A percentile compares a stretch with the other conserved stretches of the same genome.
phyloP scores from a whole-genome alignment of 306 rosid genomes.

The Betula pendula region DNA sequence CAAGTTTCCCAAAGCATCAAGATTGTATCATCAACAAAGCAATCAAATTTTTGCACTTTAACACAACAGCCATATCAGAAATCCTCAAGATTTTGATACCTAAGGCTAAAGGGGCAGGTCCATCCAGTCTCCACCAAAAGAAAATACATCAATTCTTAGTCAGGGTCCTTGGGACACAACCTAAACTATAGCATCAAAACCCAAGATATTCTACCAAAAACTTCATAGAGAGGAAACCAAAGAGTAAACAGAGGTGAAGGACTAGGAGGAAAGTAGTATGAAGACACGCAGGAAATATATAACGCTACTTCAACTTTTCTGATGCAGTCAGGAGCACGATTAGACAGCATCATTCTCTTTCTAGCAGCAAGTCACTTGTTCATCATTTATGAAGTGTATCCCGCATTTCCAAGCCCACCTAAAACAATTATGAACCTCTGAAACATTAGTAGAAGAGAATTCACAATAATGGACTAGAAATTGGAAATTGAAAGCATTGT shows the following conservation, averaged over 20 bases:
- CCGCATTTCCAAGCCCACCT: constrained; percentile 48
- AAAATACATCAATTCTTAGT: constrained; percentile 34
- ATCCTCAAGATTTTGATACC: constrained; percentile 46
- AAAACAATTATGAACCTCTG: constrained; percentile 32
- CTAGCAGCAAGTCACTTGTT: constrained; percentile 35
- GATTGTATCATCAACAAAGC: constrained; percentile 28
- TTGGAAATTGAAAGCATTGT: constrained; percentile 16
- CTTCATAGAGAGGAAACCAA: constrained; percentile 18
- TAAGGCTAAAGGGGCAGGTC: constrained; percentile 33
- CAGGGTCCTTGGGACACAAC: constrained; percentile 33
- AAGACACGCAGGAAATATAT: constrained; percentile 26
- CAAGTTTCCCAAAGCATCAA: constrained; percentile 38
- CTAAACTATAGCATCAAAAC: constrained; percentile 38
- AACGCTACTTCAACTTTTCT: constrained; percentile 44
- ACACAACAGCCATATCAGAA: constrained; percentile 45
- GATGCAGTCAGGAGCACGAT: not conserved
- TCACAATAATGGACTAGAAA: constrained; percentile 16
- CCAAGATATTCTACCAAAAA: constrained; percentile 35
- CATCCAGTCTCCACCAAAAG: constrained; percentile 38
- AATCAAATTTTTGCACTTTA: constrained; percentile 20
- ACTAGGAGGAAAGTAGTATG: constrained; percentile 25
- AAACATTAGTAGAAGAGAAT: constrained; percentile 30
- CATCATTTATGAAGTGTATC: constrained; percentile 36
- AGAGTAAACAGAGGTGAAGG: constrained; percentile 25
- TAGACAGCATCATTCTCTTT: constrained; percentile 2